Evolutionary conservation across 768 basidiomycete species (phyloP), one percentile per base, ranked within the genome.

Genomic region (Termitomyces heimii): DNA sequence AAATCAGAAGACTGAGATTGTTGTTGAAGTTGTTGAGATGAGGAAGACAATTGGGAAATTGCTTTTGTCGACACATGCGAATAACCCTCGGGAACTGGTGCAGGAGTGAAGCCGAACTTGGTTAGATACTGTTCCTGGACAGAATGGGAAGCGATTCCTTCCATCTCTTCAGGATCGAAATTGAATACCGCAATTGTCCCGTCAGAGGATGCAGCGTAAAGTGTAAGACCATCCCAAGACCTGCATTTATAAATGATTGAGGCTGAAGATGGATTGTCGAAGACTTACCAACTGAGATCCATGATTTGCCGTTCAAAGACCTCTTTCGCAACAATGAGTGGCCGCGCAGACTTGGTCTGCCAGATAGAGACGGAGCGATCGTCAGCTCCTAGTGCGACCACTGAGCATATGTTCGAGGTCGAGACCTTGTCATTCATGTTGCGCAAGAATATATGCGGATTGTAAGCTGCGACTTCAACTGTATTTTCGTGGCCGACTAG

Each of bases 401-500:
- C 89, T 13, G 92, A 92, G 61, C 91, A 94, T 57, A 94, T 89
- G 62, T 94, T 96, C 12, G 84, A 81, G 0, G 91, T 91, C 9
- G 82, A 80, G 5, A 92, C 82, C 2, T 88, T 82, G 13, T 77
- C 69, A 4, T 77, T 71, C 2, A 86, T 80, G 59, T 92, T 85
- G 7, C 91, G 85, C 54, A 95, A 77, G 71, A 98, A 98, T 20
- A 98, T 88, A 60, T 94, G 89, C 0, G 97, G 97, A 65, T 96
- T 97, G 72, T 98, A 99, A 0, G 88, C 78, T 32, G 94, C 92
- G 54, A 97, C 94, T 75, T 98, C 92, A 16, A 98, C 88, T 0
- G 95, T 97, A 63, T 98, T 96, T 69, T 94, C 93, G 65, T 99
- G 97, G 0, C 97, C 97, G 39, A 99, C 94, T 37, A 99, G 78